These are phyloP conservation scores for Fraxinus ornus DNA, from an alignment of 305 asterid genomes.

Conservation along the genomic window DNA sequence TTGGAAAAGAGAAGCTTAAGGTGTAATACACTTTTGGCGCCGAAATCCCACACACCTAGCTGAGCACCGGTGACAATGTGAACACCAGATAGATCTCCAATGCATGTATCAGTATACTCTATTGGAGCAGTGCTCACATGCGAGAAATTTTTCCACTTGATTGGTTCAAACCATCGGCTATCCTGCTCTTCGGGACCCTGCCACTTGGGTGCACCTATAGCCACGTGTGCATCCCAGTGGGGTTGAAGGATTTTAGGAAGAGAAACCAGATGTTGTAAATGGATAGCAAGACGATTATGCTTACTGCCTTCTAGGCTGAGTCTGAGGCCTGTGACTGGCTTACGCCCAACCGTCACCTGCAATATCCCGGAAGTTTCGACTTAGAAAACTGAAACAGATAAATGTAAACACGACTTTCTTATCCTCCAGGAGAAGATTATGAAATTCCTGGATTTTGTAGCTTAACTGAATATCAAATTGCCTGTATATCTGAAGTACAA, in stretches of 20 bases:
- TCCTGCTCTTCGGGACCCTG: slow-evolving; percentile 99
- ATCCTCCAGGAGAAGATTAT: not conserved
- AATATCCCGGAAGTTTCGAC: slow-evolving; percentile 2
- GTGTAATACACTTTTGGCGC: slow-evolving; percentile 84
- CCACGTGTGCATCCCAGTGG: slow-evolving; percentile 95
- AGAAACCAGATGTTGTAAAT: slow-evolving; percentile 86
- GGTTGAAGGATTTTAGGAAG: slow-evolving; percentile 97
- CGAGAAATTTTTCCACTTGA: slow-evolving; percentile 94
- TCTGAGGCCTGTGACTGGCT: slow-evolving; percentile 92
- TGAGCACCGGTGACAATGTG: slow-evolving; percentile 97
- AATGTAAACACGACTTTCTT: not conserved
- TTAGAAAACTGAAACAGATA: not conserved
- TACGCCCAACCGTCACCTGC: slow-evolving; percentile 97
- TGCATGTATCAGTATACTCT: slow-evolving; percentile 78
- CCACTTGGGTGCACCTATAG: slow-evolving; percentile 98
- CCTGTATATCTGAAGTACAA: not conserved
- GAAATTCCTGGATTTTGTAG: not conserved
- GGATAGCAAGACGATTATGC: slow-evolving; percentile 83
- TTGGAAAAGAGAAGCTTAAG: slow-evolving; percentile 89
- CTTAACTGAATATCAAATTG: not conserved
- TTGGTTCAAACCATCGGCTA: slow-evolving; percentile 98
- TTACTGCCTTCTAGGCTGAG: slow-evolving; percentile 86
- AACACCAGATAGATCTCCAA: slow-evolving; percentile 94
- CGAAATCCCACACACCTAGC: slow-evolving; percentile 96
- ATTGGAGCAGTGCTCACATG: slow-evolving; percentile 97